Evolutionary conservation across 495 filamentous ascomycete genomes (phyloP).

Genomic region (Daldinia caldariorum): DNA sequence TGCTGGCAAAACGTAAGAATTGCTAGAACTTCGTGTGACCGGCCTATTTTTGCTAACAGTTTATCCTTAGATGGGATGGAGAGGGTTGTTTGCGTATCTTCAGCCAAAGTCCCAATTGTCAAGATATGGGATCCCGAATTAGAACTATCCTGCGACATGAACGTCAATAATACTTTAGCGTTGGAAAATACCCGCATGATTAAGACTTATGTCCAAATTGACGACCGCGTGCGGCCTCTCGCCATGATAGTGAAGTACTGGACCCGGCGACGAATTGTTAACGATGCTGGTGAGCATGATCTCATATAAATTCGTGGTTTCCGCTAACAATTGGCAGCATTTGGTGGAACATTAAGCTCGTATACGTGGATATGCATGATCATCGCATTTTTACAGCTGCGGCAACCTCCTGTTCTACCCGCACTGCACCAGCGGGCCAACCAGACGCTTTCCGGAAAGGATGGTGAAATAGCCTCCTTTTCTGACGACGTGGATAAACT

Average conservation of each 20-base stretch:
- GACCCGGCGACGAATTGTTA: conserved; percentile 90
- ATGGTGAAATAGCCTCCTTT: conserved; percentile 76
- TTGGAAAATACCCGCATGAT: conserved; percentile 98
- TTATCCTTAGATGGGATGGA: conserved; percentile 84
- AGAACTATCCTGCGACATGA: conserved; percentile 93
- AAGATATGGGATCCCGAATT: conserved; percentile 99
- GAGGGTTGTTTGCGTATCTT: conserved; percentile 89
- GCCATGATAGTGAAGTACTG: conserved; percentile 98
- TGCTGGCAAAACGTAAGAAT: conserved; percentile 78
- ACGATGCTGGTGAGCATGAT: conserved; percentile 83
- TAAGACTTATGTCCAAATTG: conserved; percentile 94
- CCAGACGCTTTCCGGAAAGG: conserved; percentile 64
- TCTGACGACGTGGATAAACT: conserved; percentile 83
- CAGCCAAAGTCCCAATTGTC: conserved; percentile 96
- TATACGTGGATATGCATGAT: conserved; percentile 99
- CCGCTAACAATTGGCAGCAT: conserved; percentile 61
- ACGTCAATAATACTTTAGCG: conserved; percentile 95
- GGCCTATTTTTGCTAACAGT: conserved; percentile 31
- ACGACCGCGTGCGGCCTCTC: conserved; percentile 86
- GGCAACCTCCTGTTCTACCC: conserved; percentile 87
- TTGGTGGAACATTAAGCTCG: conserved; percentile 94
- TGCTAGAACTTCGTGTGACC: conserved; percentile 42
- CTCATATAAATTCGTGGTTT: background rate
- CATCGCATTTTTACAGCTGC: conserved; percentile 92
- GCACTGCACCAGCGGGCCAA: conserved; percentile 82